A percentile compares a stretch with the other conserved stretches of the same genome.
Evolutionary conservation across 2,329 filamentous ascomycete genomes (phyloP).

Genomic region (Helotiales sp.): DNA sequence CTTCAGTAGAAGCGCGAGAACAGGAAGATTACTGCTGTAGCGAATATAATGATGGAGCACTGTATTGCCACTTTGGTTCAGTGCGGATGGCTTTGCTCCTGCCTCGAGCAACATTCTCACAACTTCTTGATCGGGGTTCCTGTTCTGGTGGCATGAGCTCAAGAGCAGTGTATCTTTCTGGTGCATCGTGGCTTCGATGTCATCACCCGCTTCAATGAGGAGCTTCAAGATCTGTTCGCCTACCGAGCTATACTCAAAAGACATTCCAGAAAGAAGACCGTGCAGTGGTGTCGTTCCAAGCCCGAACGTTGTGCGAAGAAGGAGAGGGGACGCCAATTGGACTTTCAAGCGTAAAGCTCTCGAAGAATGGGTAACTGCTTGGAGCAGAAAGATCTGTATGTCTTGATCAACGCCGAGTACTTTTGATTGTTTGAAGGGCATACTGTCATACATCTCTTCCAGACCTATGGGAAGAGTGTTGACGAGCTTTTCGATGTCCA

Average conservation of each 20-base stretch:
- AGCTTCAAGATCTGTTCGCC: neutral
- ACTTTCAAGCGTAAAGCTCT: neutral
- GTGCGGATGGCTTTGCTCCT: neutral
- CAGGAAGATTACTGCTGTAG: neutral
- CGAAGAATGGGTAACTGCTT: slow-evolving; percentile 3
- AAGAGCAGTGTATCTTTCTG: neutral
- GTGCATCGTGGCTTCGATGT: neutral
- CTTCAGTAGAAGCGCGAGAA: neutral
- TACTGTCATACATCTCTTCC: slow-evolving; percentile 38
- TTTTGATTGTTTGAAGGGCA: slow-evolving; percentile 29
- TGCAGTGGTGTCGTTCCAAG: neutral
- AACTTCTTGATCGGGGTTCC: neutral
- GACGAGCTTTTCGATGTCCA: slow-evolving; percentile 18
- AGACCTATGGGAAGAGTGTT: slow-evolving; percentile 31
- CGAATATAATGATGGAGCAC: neutral
- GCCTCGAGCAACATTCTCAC: neutral
- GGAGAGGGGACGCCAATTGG: neutral
- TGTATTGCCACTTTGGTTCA: neutral
- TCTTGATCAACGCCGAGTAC: slow-evolving; percentile 4
- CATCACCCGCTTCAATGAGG: neutral
- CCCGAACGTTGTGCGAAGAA: neutral
- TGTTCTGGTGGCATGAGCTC: neutral
- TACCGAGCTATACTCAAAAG: neutral
- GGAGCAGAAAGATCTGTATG: neutral
- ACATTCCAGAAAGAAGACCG: neutral